Base-by-base conservation (phyloP, 2,329 filamentous ascomycete species). In the Fusarium temperatum region DNA sequence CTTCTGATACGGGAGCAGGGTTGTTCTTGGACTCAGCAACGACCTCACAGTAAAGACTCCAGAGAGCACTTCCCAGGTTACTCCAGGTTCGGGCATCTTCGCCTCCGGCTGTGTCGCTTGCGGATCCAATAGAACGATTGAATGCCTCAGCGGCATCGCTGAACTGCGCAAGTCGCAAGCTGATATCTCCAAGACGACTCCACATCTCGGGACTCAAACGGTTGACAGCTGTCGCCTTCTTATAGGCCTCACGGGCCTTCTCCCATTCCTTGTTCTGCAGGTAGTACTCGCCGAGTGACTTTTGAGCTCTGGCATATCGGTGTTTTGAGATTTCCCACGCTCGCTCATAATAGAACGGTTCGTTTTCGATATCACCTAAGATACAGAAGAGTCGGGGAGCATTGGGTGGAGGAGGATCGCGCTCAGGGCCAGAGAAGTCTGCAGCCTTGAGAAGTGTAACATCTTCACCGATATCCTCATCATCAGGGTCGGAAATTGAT, bases 11-110 rank as follows among this genome's bases (percentile, higher is more conserved):
- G 28, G 75, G 66, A 32, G 80, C 72, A 53, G 78, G 70, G 20
- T 79, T 74, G 28, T 78, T 74, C 30, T 81, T 78, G 51, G 82
- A 79, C n/a, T 78, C 83, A 8, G 86, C 83, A 8, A 85, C 73
- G 1, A 86, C 81, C 76, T 90, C 88, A 48, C 84, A 87, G 82
- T 89, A 95, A 71, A 93, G 85, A 67, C 91, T 92, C 74, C 94
- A 89, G 4, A 98, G 87, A 0, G 96, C 92, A 5, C 93, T 95
- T 1, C 95, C 96, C 28, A 99, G 88, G 79, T 99, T 99, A 78
- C 93, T 97, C 94, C 96, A 99, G 1, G 94, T 94, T 79, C 97
- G 91, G 1, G 95, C 96, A 79, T 98, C 95, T 59, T 92, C 91
- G 32, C 97, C 95, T 54, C 98, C 96, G 17, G 94, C 88, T 4